Base-by-base conservation (phyloP, 805 yeast genomes). In the Candida hispaniensis region DNA sequence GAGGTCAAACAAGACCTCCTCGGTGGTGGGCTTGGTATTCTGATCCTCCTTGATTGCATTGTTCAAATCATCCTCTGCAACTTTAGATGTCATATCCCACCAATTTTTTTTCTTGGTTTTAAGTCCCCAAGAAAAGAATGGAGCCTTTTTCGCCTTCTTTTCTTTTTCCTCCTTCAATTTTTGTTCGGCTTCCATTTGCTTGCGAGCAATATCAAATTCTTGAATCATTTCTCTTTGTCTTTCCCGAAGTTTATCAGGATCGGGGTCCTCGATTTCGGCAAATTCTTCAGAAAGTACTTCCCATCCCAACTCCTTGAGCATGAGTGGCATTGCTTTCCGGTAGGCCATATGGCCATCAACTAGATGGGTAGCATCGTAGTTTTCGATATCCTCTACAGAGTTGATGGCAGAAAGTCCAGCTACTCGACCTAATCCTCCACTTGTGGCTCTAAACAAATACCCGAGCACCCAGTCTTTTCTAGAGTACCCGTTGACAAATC, bases 291-390 rank as follows among this genome's bases (percentile, higher is more conserved):
- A 72, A 25, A 85, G 54, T 4, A 91, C 83, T 38, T 80, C 78
- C 74, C 93, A 79, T 4, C 80, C 86, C 24, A 81, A 47, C 33
- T 60, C 57, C 43, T 69, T 68, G 44, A 91, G 54, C 26, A 91
- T 64, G 47, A 72, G 73, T 1, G 99, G 99, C 69, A 91, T 83
- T 8, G 83, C 85, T 43, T 78, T 78, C 60, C 98, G 78, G 58
- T 91, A 91, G n/a, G 79, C 83, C 95, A 91, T 82, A 60, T 91
- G 98, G 1, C 98, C 98, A 41, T 79, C 85, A 4, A 88, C 94
- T 35, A 66, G 48, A 12, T 75, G 83, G 0, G 97, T 80, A 49
- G 93, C 82, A 51, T 91, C 93, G 43, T 78, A 67, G 55, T 88
- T 88, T 44, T 85, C 94, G 18, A 91, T 64, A 0, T 77, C 80